phyloP scores from a whole-genome alignment of 148 eudicot species.

The Chenopodium formosanum region DNA sequence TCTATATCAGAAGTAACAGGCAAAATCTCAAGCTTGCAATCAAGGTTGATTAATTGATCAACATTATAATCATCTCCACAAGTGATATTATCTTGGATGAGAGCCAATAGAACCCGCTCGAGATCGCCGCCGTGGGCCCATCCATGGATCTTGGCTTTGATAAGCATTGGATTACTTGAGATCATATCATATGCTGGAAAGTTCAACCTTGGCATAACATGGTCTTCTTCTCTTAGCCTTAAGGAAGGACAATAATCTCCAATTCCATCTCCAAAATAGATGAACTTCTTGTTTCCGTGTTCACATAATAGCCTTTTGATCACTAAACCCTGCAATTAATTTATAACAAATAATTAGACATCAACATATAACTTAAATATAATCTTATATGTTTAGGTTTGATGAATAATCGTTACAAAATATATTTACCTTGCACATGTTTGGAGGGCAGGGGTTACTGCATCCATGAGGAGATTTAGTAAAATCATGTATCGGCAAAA shows the following conservation, averaged over 20 bases:
- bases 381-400: too few relatives aligned
- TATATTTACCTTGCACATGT: constrained; percentile 80
- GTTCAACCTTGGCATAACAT: constrained; percentile 71
- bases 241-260: constrained; percentile 80
- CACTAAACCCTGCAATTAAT: constrained; percentile 47
- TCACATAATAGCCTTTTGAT: constrained; percentile 48
- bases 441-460: constrained; percentile 73
- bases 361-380: too few relatives aligned
- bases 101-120: constrained; percentile 38
- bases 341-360: neutral
- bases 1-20: constrained; percentile 38
- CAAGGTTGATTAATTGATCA: constrained; percentile 26
- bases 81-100: constrained; percentile 28
- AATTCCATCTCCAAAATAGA: constrained; percentile 67
- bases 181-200: constrained; percentile 72
- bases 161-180: constrained; percentile 31
- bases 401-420: neutral
- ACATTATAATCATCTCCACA: constrained; percentile 6
- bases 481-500: constrained; percentile 63
- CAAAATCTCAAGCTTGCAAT: constrained; percentile 49
- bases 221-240: constrained; percentile 50
- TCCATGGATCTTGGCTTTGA: constrained; percentile 55
- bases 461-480: constrained; percentile 48
- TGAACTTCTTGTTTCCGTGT: constrained; percentile 44
- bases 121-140: constrained; percentile 65